Evolutionary conservation across 2,329 filamentous ascomycete species (phyloP).

Genomic region (Thielaviopsis ethacetica): DNA sequence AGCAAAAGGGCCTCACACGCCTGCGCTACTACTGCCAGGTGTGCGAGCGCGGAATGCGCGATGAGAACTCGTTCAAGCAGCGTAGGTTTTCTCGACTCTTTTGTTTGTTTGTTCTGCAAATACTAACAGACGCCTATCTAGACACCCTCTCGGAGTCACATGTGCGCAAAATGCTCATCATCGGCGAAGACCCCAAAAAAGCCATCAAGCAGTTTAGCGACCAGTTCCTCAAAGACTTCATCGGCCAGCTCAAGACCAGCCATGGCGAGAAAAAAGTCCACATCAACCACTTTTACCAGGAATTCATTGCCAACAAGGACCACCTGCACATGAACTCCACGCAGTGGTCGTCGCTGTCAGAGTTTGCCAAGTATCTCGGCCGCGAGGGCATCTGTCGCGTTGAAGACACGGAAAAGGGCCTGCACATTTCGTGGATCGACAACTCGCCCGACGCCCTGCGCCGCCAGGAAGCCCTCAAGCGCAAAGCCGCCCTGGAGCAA

Average conservation of each 20-base stretch:
- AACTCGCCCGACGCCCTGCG: constrained; percentile 73
- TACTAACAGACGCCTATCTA: constrained; percentile 35
- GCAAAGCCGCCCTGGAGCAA: constrained; percentile 74
- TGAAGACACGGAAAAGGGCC: constrained; percentile 72
- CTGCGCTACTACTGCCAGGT: constrained; percentile 84
- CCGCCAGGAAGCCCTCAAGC: constrained; percentile 62
- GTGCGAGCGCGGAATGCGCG: constrained; percentile 36
- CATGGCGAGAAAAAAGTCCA: constrained; percentile 85
- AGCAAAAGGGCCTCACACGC: constrained; percentile 60
- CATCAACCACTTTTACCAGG: constrained; percentile 88
- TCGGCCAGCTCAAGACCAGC: constrained; percentile 59
- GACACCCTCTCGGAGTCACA: constrained; percentile 75
- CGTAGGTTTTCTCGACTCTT: constrained; percentile 4
- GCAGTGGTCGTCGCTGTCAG: constrained; percentile 71
- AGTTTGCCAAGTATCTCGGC: constrained; percentile 78
- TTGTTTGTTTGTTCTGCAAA: neutral
- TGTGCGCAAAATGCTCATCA: constrained; percentile 73
- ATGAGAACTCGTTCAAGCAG: constrained; percentile 14
- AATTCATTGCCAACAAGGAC: constrained; percentile 74
- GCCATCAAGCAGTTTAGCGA: constrained; percentile 67
- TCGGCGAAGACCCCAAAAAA: constrained; percentile 76
- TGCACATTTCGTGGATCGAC: constrained; percentile 83
- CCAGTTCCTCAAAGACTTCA: constrained; percentile 68
- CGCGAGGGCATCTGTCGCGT: constrained; percentile 77
- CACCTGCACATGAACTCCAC: constrained; percentile 93